Conservation (phyloP, 176 grass and related monocot species). For the Triticum monococcum region DNA sequence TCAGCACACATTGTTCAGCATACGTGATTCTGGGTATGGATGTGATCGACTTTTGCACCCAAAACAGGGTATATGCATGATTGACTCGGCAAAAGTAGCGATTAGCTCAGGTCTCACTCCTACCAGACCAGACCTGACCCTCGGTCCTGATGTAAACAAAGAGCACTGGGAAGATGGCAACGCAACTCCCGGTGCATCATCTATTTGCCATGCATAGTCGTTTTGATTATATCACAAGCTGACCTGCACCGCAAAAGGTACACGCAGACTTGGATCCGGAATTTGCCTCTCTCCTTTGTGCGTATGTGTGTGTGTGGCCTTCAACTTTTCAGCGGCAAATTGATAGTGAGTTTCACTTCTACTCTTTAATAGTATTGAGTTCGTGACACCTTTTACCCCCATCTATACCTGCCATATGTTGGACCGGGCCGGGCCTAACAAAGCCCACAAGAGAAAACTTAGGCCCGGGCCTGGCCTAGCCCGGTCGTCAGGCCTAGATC, state of each 20-base stretch:
- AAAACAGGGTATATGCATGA: not conserved
- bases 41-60: not conserved
- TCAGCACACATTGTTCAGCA: not conserved
- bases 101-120: not conserved
- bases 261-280: not conserved
- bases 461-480: too few species aligned
- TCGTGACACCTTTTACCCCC: too few species aligned
- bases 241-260: not conserved
- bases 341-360: too few species aligned
- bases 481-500: too few species aligned
- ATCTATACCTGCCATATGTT: too few species aligned
- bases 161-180: not conserved
- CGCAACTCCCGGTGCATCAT: not conserved
- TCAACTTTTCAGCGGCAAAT: not conserved
- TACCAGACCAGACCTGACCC: not conserved
- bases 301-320: not conserved
- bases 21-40: not conserved
- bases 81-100: not conserved
- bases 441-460: too few species aligned
- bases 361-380: too few species aligned
- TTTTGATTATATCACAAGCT: not conserved
- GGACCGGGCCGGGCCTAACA: too few species aligned
- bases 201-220: not conserved
- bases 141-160: not conserved
- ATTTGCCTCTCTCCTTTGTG: not conserved